Evolutionary conservation across 257 asterid species (phyloP).

Genomic region (Gentiana straminea): DNA sequence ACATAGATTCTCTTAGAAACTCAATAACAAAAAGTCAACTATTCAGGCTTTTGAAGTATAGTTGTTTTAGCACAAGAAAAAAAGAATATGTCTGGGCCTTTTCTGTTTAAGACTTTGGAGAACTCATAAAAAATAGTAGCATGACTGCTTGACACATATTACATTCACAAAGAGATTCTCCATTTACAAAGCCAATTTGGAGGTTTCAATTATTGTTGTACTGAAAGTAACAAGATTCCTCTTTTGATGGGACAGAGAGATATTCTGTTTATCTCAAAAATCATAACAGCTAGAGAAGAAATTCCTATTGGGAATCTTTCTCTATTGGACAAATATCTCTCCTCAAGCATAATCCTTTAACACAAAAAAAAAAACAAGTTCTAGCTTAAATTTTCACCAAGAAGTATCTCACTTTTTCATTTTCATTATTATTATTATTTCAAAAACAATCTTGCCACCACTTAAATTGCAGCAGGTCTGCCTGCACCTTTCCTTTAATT

Average conservation of each 20-base stretch:
- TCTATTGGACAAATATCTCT: slow-evolving; percentile 17
- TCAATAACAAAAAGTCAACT: too few species aligned
- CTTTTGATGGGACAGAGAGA: slow-evolving; percentile 36
- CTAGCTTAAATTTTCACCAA: slow-evolving; percentile 1
- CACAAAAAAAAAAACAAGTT: neutral
- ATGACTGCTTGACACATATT: slow-evolving; percentile 5
- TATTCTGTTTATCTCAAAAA: slow-evolving; percentile 27
- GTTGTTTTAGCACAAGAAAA: too few species aligned
- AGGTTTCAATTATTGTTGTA: slow-evolving; percentile 47
- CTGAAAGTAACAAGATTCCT: slow-evolving; percentile 48
- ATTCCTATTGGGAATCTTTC: slow-evolving; percentile 23
- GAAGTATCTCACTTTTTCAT: slow-evolving; percentile 1
- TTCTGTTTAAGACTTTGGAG: too few species aligned
- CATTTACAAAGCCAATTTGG: slow-evolving; percentile 34
- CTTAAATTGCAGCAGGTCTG: neutral
- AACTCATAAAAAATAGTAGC: too few species aligned
- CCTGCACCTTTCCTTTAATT: too few species aligned
- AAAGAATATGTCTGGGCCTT: too few species aligned
- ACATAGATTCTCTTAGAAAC: too few species aligned
- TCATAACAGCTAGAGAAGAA: slow-evolving; percentile 16
- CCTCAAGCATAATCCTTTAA: slow-evolving; percentile 1
- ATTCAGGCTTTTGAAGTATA: too few species aligned
- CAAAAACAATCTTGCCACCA: neutral
- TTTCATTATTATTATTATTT: too few species aligned
- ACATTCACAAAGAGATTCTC: slow-evolving; percentile 57